These are phyloP conservation scores for Boletus subparvulus DNA, from an alignment of 768 basidiomycete genomes.

Conservation along the genomic window DNA sequence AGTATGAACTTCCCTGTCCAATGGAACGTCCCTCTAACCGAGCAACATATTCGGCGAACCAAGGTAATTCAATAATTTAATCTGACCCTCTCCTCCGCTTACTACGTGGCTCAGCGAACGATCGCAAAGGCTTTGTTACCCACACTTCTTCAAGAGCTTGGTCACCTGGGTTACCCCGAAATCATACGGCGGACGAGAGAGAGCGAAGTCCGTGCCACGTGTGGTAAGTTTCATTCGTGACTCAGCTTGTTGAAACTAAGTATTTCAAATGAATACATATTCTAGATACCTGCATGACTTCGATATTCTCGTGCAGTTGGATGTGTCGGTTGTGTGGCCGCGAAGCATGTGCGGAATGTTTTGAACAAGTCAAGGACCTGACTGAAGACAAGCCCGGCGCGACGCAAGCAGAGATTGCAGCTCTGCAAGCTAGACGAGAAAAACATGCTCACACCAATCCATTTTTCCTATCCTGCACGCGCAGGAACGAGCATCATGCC, in stretches of 20 bases:
- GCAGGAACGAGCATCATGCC: slow-evolving; percentile 65
- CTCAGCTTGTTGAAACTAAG: slow-evolving; percentile 1
- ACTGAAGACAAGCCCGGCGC: slow-evolving; percentile 54
- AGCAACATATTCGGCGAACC: slow-evolving; percentile 50
- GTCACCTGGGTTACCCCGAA: slow-evolving; percentile 54
- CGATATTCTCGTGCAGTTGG: slow-evolving; percentile 86
- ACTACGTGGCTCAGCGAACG: slow-evolving; percentile 46
- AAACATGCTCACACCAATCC: slow-evolving; percentile 65
- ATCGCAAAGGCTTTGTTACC: slow-evolving; percentile 70
- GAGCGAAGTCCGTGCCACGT: slow-evolving; percentile 80
- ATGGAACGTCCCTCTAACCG: slow-evolving; percentile 64
- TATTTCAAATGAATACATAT: slow-evolving; percentile 7
- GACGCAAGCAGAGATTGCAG: slow-evolving; percentile 46
- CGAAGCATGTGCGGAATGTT: slow-evolving; percentile 87
- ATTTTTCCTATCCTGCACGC: slow-evolving; percentile 71
- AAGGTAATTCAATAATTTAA: slow-evolving; percentile 47
- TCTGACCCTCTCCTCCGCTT: slow-evolving; percentile 2
- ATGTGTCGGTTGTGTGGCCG: slow-evolving; percentile 90
- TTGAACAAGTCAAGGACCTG: slow-evolving; percentile 61
- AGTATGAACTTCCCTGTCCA: slow-evolving; percentile 58
- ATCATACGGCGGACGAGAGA: slow-evolving; percentile 76
- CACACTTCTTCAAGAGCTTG: slow-evolving; percentile 59
- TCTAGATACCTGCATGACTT: slow-evolving; percentile 90
- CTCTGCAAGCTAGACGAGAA: slow-evolving; percentile 53
- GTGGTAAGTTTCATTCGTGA: slow-evolving; percentile 52